Evolutionary conservation across 176 grass and related monocot genomes (phyloP).

Genomic region (Chrysopogon serrulatus): DNA sequence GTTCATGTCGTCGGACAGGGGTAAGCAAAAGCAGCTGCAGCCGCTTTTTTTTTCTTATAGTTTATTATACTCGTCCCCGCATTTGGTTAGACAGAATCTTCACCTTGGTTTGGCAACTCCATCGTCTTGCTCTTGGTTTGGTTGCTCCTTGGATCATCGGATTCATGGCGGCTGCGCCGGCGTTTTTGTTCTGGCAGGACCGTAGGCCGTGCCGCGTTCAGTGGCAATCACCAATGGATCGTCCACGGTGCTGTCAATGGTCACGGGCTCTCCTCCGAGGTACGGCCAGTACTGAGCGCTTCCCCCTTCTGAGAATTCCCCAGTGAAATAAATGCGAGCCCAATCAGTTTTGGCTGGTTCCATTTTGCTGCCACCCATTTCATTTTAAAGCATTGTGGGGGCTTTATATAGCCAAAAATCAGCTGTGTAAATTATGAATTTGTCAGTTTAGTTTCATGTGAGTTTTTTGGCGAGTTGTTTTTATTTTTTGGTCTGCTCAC

Average conservation of each 20-base stretch:
- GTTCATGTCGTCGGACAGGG: conserved; percentile 70
- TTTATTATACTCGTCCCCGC: background rate
- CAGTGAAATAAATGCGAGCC: conserved; percentile 29
- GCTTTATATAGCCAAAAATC: no score
- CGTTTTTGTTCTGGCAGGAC: conserved; percentile 41
- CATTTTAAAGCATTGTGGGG: conserved; percentile 38
- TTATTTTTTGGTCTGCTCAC: conserved; percentile 24
- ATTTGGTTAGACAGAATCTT: background rate
- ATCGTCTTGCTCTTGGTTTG: background rate
- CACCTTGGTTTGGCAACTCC: background rate
- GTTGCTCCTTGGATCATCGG: conserved; percentile 6
- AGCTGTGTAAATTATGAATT: no score
- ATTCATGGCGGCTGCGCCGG: conserved; percentile 6
- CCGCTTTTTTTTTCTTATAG: background rate
- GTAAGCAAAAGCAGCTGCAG: conserved; percentile 29
- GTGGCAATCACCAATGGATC: conserved; percentile 73
- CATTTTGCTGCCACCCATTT: conserved; percentile 37
- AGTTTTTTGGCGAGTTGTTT: conserved; percentile 6
- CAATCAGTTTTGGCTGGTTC: conserved; percentile 37
- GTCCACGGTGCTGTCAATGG: conserved; percentile 37
- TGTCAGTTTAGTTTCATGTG: no score
- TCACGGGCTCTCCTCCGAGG: conserved; percentile 53
- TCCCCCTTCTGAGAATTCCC: conserved; percentile 14
- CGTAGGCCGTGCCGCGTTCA: conserved; percentile 63
- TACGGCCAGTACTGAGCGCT: conserved; percentile 22